Conservation (phyloP, 257 asterid species). For the Capsicum pubescens region DNA sequence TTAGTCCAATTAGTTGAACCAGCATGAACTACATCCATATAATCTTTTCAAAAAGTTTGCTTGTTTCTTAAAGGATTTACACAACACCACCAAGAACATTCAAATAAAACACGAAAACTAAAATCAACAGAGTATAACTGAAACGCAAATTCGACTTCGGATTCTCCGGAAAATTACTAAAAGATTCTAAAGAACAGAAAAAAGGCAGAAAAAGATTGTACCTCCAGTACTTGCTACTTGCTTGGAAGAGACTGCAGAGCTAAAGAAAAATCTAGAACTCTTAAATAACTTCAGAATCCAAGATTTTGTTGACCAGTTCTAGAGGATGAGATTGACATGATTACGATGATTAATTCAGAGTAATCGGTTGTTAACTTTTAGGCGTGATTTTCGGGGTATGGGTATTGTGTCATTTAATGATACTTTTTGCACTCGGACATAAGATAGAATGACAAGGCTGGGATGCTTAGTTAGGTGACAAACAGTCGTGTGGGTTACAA, state of each 20-base stretch:
- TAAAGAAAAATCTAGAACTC: background rate
- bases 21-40: too few relatives aligned
- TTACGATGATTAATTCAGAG: constrained; percentile 12
- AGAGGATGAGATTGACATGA: background rate
- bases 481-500: too few relatives aligned
- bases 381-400: background rate
- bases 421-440: too few relatives aligned
- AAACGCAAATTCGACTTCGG: background rate
- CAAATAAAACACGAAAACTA: background rate
- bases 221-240: constrained; percentile 19
- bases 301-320: background rate
- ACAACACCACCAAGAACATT: background rate
- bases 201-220: background rate
- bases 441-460: too few relatives aligned
- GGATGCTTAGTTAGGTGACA: too few relatives aligned
- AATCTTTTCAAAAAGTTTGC: too few relatives aligned
- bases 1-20: background rate
- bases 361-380: background rate
- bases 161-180: too few relatives aligned
- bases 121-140: constrained; percentile 3
- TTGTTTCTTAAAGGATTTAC: background rate
- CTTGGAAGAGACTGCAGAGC: background rate
- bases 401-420: too few relatives aligned
- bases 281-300: background rate
- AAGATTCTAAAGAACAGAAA: too few relatives aligned